A percentile compares a stretch with the other conserved stretches of the same genome.
phyloP scores from a whole-genome alignment of 495 filamentous ascomycete genomes.

The Lentithecium fluviatile region DNA sequence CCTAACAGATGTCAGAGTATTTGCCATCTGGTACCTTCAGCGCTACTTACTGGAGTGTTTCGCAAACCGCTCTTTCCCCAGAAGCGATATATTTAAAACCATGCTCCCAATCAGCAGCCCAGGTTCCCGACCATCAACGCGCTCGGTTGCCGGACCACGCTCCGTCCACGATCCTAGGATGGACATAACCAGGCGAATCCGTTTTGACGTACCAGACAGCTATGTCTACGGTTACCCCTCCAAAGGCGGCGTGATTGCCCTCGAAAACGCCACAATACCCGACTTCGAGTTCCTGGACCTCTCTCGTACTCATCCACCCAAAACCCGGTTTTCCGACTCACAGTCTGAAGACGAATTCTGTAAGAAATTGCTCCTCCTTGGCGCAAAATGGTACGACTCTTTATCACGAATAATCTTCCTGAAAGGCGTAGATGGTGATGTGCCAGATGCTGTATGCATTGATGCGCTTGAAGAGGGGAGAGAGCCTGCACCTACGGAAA shows the following conservation, averaged over 20 bases:
- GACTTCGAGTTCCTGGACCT: constrained; percentile 31
- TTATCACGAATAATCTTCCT: constrained; percentile 8
- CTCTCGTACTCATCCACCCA: constrained; percentile 9
- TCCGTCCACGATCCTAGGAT: constrained; percentile 7
- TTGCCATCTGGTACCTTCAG: too few relatives aligned
- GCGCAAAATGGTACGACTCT: constrained; percentile 37
- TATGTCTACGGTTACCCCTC: constrained; percentile 25
- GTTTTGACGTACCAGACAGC: not conserved
- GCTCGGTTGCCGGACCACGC: too few relatives aligned
- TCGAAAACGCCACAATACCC: constrained; percentile 10
- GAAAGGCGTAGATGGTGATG: constrained; percentile 1
- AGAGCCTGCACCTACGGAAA: constrained; percentile 13
- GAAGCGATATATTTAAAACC: too few relatives aligned
- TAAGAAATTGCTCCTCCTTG: constrained; percentile 29
- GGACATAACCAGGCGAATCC: constrained; percentile 11
- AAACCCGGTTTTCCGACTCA: not conserved
- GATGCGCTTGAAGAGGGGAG: constrained; percentile 4
- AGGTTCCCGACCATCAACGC: too few relatives aligned
- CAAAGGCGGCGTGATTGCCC: constrained; percentile 26
- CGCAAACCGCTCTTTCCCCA: too few relatives aligned
- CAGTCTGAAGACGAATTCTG: constrained; percentile 31
- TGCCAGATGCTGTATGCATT: not conserved
- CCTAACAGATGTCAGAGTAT: too few relatives aligned
- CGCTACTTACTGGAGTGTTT: too few relatives aligned
- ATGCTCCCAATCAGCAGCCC: too few relatives aligned